Base-by-base conservation (phyloP, 805 yeast species). In the Saccharomyces cerevisiae region DNA sequence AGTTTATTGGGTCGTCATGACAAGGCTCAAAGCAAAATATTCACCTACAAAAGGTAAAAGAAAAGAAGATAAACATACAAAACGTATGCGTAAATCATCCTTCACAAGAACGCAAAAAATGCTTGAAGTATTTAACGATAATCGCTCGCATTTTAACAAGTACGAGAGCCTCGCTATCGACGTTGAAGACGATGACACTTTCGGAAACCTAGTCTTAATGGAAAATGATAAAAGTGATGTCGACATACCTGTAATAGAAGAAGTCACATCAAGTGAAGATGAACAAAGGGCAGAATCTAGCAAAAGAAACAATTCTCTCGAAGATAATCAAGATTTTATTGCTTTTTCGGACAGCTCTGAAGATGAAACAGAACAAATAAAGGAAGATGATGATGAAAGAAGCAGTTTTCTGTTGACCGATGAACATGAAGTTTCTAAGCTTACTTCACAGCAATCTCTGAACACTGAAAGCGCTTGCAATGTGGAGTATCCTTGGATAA, bases 401-500 rank as follows among this genome's bases (percentile, higher is more conserved):
- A 52, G 28, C 21, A 47, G 10, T 17, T 17, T 36, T 10, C 24
- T 36, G 13, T 9, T 17, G 22, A 13, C 10, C 1, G 13, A 17
- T 10, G 24, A 36, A 36, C 17, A 36, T 21, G 24, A 36, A 36
- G 17, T 6, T 21, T 17, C 43, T 4, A 36, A 24, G 21, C 3
- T 17, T n/a, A 17, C 4, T 36, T 17, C 43, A 17, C 43, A 36
- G 17, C 6, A 17, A 2, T 24, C 17, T 36, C 22, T 8, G 3
- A 17, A 36, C 17, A 36, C 24, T 9, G 13, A 36, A 11, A 59
- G 14, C 29, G 56, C 57, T 13, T 47, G 59, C 8, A 67, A 67
- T 29, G 60, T 58, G 0, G 73, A 70, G 50, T 71, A 64, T 57
- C 96, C 96, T 0, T 90, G 96, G 96, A 78, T 87, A 24, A 76